Base-by-base conservation (phyloP, 2,329 filamentous ascomycete genomes). In the Monilinia aucupariae region DNA sequence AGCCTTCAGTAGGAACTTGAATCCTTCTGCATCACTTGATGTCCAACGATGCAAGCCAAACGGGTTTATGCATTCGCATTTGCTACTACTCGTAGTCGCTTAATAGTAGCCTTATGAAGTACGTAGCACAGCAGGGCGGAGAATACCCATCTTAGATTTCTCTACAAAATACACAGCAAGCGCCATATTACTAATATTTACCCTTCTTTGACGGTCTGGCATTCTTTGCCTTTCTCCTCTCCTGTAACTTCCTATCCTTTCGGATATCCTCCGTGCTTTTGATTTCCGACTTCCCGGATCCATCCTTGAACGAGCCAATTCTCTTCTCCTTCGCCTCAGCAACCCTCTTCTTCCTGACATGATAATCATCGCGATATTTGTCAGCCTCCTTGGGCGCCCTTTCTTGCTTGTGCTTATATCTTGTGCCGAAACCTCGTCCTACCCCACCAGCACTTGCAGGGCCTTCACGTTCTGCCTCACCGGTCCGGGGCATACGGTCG, bases 301-400 rank as follows among this genome's bases (percentile, higher is more conserved):
- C 86, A 69, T 91, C 88, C 74, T 80, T 85, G 78, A 88, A 93
- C 66, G 85, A 82, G 58, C 89, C 90, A 37, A 91, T 77, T 25
- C 89, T 81, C 79, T 92, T 92, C 80, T 97, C 90, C 77, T 89
- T 89, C 52, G 93, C 92, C 73, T 92, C 92, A 20, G 86, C 85
- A 22, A 94, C 88, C 73, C 91, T 87, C 86, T 92, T 92, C 86
- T 94, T 96, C 78, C 90, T 87, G 74, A 87, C 86, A 68, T 96
- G 82, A 77, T 90, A 99, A 77, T 99, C 93, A 75, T 93, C 92
- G 65, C 94, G 84, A 76, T 84, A 93, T 78, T 90, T 93, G 80
- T 99, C 94, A 9, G 94, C 92, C 71, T 91, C 86, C 81, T 97
- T 97, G 67, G 96, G 94, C 63, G 92, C 92, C 78, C 84, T 87